Evolutionary conservation across 495 filamentous ascomycete species (phyloP), one percentile per base, ranked within the genome.

Genomic region (Aspergillus affinis): DNA sequence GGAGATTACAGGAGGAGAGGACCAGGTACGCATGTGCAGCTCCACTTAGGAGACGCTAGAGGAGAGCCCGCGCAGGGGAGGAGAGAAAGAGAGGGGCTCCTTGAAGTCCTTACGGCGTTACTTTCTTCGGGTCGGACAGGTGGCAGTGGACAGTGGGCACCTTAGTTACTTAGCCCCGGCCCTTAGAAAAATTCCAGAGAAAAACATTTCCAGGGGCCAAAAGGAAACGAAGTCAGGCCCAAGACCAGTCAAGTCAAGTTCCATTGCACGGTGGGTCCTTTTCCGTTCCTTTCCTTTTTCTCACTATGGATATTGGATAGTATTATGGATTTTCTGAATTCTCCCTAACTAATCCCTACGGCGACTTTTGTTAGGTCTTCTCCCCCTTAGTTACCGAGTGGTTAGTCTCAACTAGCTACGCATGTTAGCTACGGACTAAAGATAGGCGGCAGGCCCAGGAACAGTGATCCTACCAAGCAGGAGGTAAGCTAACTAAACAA

Each of bases 1-100:
- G 57, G 61, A 68, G 61, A 68, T 68, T 63, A 63, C 62, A 61
- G 59, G 60, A 61, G 59, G 60, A 61, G 61, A 61, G 61, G 61
- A 58, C 60, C 61, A 55, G 64, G 58, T 64, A 63, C 58, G 63
- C 66, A 62, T 62, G 61, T 64, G 63, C 63, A 55, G 62, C 51
- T 58, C 53, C 61, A 62, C 54, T 54, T 17, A 36, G 54, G 59
- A 36, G 32, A 50, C 41, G 41, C 27, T 19, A 47, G 26, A 41
- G 19, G 51, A 62, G 29, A 55, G 41, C 32, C 18, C 10, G 26
- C 36, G 36, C 36, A 58, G 55, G 48, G 51, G 44, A 54, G 6
- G 18, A 21, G 44, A 54, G 6, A 9, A 21, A 47, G 48, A 59
- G 36, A 60, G 44, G 57, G 23, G 23, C 23, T 26, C 23, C 23